These are phyloP conservation scores for Solanum ossicruentum DNA, from an alignment of 257 asterid species.

Conservation along the genomic window DNA sequence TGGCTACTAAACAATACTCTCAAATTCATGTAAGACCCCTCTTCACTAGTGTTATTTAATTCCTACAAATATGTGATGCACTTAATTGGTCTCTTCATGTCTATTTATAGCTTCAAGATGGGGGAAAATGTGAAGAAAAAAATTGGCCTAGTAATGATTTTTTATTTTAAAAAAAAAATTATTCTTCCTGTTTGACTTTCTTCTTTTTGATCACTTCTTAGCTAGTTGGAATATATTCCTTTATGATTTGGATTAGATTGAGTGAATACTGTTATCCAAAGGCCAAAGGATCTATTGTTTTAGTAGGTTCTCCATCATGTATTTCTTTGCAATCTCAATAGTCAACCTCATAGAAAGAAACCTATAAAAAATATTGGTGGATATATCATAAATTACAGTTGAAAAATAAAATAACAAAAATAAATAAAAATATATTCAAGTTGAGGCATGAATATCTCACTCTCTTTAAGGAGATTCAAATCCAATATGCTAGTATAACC, in stretches of 20 bases:
- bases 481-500: too few species aligned
- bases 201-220: neutral
- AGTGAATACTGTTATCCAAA: neutral
- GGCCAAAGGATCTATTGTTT: neutral
- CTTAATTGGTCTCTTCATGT: neutral
- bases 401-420: too few species aligned
- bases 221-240: neutral
- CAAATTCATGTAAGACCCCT: conserved; percentile 25
- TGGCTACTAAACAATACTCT: conserved; percentile 22
- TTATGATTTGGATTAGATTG: neutral
- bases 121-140: neutral
- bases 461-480: too few species aligned
- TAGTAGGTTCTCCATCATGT: neutral
- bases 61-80: neutral
- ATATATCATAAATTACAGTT: too few species aligned
- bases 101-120: neutral
- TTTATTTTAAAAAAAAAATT: neutral
- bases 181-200: neutral
- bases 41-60: neutral
- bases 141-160: neutral
- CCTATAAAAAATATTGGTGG: neutral
- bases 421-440: too few species aligned
- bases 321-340: neutral
- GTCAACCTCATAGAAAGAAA: neutral
- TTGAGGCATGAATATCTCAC: too few species aligned